Evolutionary conservation across 768 basidiomycete genomes (phyloP).

Genomic region (Leccinum broughii): DNA sequence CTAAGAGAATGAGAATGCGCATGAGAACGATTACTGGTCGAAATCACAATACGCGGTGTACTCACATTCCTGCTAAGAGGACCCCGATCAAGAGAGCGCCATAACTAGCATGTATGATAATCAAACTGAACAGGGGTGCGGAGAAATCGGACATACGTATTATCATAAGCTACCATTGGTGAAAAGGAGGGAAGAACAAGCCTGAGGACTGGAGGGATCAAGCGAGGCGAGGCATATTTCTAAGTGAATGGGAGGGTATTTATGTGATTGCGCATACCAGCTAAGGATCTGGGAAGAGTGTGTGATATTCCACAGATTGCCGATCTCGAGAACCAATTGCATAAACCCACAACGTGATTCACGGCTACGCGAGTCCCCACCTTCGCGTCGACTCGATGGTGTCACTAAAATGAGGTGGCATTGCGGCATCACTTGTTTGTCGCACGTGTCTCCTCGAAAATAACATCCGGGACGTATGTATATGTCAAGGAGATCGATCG

Average conservation of each 20-base stretch:
- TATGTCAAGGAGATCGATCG: neutral
- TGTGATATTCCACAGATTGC: neutral
- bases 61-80: conserved; percentile 48
- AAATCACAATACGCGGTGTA: conserved; percentile 6
- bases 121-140: neutral
- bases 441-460: neutral
- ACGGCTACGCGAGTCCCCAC: neutral
- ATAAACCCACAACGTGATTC: neutral
- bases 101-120: conserved; percentile 32
- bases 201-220: neutral
- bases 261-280: neutral
- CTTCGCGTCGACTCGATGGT: neutral
- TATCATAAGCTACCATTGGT: conserved; percentile 27
- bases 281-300: neutral
- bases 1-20: conserved; percentile 30
- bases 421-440: neutral
- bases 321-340: neutral
- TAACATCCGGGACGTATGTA: neutral
- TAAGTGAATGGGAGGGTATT: conserved; percentile 1
- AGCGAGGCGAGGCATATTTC: neutral
- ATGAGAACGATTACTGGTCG: neutral
- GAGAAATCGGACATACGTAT: conserved; percentile 31
- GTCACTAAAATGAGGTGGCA: neutral
- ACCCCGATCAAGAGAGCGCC: conserved; percentile 56
- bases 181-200: neutral